Conservation (phyloP, 345 rosid species). For the Salix caprea region DNA sequence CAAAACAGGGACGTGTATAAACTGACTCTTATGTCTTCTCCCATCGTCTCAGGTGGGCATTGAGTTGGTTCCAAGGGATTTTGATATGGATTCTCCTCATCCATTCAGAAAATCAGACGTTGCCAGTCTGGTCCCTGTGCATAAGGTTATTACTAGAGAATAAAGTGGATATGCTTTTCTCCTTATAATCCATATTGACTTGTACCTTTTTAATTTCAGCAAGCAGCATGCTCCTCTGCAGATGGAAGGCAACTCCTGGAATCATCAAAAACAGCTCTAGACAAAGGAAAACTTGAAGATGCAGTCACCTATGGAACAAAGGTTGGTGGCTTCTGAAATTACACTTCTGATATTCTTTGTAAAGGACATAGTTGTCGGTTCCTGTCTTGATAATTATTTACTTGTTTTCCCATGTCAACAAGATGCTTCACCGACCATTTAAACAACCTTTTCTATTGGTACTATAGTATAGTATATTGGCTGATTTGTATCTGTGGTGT, state of each 20-base stretch:
- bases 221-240: conserved; percentile 99
- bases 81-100: conserved; percentile 87
- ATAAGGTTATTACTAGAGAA: conserved; percentile 55
- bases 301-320: conserved; percentile 94
- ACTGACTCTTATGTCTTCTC: conserved; percentile 4
- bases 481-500: conserved; percentile 18
- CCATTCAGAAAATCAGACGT: conserved; percentile 83
- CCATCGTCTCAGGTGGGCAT: conserved; percentile 66
- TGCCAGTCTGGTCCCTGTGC: conserved; percentile 87
- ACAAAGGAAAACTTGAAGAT: conserved; percentile 99
- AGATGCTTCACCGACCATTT: conserved; percentile 3
- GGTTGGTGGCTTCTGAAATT: conserved; percentile 37
- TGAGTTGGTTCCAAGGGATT: conserved; percentile 93
- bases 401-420: neutral
- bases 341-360: conserved; percentile 7
- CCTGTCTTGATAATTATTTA: neutral
- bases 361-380: conserved; percentile 4
- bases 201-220: conserved; percentile 51
- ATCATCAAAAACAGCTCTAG: conserved; percentile 96
- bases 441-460: neutral
- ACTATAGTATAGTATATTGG: conserved; percentile 3
- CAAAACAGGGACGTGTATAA: conserved; percentile 2
- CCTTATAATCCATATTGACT: neutral
- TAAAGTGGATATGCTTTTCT: conserved; percentile 1
- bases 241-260: conserved; percentile 98